Evolutionary conservation across 2,329 filamentous ascomycete species (phyloP).

Genomic region (Bipolaris victoriae): DNA sequence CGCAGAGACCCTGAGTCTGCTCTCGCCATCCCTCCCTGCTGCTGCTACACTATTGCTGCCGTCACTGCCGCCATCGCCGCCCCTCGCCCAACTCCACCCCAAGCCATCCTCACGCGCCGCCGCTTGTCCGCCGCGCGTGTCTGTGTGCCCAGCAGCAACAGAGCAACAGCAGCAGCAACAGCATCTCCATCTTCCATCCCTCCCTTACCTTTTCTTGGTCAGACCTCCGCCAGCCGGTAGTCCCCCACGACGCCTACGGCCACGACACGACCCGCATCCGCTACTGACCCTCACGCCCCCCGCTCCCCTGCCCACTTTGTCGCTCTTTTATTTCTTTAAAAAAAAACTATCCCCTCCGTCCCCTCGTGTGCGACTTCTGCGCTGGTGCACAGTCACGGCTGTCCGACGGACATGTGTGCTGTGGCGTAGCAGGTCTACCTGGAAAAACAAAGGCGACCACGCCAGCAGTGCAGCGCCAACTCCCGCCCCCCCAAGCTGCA

Average conservation of each 20-base stretch:
- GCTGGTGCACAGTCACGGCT: constrained; percentile 8
- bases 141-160: too few species aligned
- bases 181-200: too few species aligned
- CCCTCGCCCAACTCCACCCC: not conserved
- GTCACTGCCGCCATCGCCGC: not conserved
- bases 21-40: not conserved
- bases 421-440: constrained; percentile 23
- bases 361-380: not conserved
- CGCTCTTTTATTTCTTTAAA: not conserved
- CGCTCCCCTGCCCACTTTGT: not conserved
- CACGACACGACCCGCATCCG: not conserved
- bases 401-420: constrained; percentile 37
- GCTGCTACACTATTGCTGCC: not conserved
- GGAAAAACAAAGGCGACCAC: constrained; percentile 19
- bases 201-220: not conserved
- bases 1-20: constrained; percentile 6
- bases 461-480: constrained; percentile 19
- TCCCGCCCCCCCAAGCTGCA: constrained; percentile 8
- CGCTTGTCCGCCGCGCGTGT: constrained; percentile 1
- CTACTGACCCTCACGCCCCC: not conserved
- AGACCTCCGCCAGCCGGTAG: not conserved
- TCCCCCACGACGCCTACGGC: not conserved
- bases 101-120: not conserved
- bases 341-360: not conserved
- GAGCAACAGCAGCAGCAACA: too few species aligned